These are phyloP conservation scores for Penicillium hesseltinei DNA, from an alignment of 2,329 filamentous ascomycete genomes.

Conservation along the genomic window DNA sequence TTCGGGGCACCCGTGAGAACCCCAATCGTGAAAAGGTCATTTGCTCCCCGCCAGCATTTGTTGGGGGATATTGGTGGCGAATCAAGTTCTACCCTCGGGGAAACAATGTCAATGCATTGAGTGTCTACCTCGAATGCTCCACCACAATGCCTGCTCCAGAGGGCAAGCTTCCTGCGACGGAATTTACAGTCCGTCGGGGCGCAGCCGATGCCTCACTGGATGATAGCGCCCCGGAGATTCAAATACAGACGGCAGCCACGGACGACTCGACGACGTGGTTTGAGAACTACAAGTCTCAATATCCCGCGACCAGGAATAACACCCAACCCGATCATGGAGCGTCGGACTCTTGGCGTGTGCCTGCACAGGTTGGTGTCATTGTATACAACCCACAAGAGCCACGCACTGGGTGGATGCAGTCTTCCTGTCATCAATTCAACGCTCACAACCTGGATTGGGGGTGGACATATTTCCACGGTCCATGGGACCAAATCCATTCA, in stretches of 20 bases:
- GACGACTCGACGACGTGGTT: conserved; percentile 31
- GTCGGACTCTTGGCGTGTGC: conserved; percentile 45
- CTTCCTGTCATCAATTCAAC: conserved; percentile 60
- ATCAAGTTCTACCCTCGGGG: conserved; percentile 65
- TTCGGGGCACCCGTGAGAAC: conserved; percentile 60
- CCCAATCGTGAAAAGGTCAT: conserved; percentile 60
- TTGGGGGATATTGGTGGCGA: conserved; percentile 63
- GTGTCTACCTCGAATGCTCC: conserved; percentile 63
- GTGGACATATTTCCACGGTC: conserved; percentile 61
- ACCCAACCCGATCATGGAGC: conserved; percentile 1
- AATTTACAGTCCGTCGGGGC: conserved; percentile 43
- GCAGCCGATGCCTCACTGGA: conserved; percentile 37
- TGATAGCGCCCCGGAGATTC: conserved; percentile 29
- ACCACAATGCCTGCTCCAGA: conserved; percentile 45
- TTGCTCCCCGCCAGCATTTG: conserved; percentile 55
- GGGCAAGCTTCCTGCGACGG: conserved; percentile 37
- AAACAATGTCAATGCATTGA: conserved; percentile 58
- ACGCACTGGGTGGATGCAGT: conserved; percentile 56
- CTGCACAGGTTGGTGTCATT: conserved; percentile 62
- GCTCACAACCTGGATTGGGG: conserved; percentile 60
- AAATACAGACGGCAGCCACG: conserved; percentile 31
- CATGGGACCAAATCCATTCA: conserved; percentile 57
- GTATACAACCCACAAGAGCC: conserved; percentile 64
- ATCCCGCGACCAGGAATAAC: conserved; percentile 16
- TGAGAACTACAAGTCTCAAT: conserved; percentile 31